Evolutionary conservation across 2,329 filamentous ascomycete species (phyloP).

Genomic region (Reticulascus tulasneorum): DNA sequence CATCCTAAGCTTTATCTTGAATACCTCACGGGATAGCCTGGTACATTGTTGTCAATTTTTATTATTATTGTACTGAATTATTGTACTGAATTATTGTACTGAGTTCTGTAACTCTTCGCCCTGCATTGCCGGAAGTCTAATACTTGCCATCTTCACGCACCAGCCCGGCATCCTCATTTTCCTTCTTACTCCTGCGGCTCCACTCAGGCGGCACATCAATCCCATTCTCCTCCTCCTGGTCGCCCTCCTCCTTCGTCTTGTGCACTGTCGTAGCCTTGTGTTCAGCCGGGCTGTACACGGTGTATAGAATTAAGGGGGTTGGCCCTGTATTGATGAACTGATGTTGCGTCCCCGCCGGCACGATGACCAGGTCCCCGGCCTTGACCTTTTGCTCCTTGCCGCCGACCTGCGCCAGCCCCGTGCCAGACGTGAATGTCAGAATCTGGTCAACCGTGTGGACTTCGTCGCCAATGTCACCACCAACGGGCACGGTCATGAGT

Average conservation of each 20-base stretch:
- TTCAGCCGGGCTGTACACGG: constrained; percentile 60
- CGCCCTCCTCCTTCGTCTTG: constrained; percentile 59
- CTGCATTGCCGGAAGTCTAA: no score
- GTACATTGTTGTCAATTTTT: no score
- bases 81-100: no score
- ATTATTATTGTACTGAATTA: no score
- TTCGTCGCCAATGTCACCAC: constrained; percentile 64
- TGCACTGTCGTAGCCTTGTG: constrained; percentile 57
- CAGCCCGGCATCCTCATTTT: constrained; percentile 60
- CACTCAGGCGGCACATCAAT: constrained; percentile 58
- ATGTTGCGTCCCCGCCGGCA: constrained; percentile 62
- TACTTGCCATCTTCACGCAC: no score
- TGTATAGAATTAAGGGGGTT: constrained; percentile 56
- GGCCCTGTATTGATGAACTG: constrained; percentile 61
- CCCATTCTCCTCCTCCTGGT: constrained; percentile 57
- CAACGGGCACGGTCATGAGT: constrained; percentile 60
- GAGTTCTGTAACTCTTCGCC: no score
- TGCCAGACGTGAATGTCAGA: constrained; percentile 59
- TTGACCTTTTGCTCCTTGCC: constrained; percentile 50
- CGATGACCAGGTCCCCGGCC: constrained; percentile 34
- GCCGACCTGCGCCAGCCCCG: constrained; percentile 53
- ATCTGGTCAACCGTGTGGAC: constrained; percentile 61
- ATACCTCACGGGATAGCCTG: no score
- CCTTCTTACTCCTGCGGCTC: constrained; percentile 50
- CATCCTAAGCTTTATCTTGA: no score